Percentiles rank a stretch among this genome's conserved stretches.
phyloP scores from a whole-genome alignment of 768 basidiomycete species.

The Steccherinum ochraceum region DNA sequence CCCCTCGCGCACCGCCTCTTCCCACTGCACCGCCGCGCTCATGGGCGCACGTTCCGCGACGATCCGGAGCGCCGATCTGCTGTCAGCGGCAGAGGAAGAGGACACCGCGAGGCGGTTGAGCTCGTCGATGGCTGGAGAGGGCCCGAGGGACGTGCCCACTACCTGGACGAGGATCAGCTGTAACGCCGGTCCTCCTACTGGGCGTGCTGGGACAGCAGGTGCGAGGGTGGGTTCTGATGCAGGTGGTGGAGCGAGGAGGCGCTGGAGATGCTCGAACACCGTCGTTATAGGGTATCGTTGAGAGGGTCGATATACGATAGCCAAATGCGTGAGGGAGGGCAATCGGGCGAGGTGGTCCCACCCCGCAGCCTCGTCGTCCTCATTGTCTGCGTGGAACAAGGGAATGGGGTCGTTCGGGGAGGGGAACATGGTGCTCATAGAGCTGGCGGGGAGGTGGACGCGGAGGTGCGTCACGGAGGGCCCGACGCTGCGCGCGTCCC shows the following conservation, averaged over 20 bases:
- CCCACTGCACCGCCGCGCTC: slow-evolving; percentile 24
- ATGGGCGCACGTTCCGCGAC: slow-evolving; percentile 22
- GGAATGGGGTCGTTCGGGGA: slow-evolving; percentile 5
- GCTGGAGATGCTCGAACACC: slow-evolving; percentile 12
- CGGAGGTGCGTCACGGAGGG: slow-evolving; percentile 28
- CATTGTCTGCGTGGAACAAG: slow-evolving; percentile 4
- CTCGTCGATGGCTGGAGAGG: slow-evolving; percentile 10
- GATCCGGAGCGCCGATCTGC: too few relatives aligned
- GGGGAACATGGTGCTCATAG: slow-evolving; percentile 3
- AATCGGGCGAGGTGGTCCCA: slow-evolving; percentile 20
- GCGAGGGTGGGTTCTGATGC: neutral
- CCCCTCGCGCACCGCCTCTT: slow-evolving; percentile 18
- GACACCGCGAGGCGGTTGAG: slow-evolving; percentile 16
- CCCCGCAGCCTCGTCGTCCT: slow-evolving; percentile 6
- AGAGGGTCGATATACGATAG: slow-evolving; percentile 20
- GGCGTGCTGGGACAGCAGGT: neutral
- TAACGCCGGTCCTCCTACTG: slow-evolving; percentile 8
- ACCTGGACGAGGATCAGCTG: slow-evolving; percentile 21
- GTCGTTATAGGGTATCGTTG: slow-evolving; percentile 7
- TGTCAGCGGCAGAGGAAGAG: slow-evolving; percentile 10
- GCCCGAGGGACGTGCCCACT: slow-evolving; percentile 12
- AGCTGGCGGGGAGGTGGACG: slow-evolving; percentile 23
- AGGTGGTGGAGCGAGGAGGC: slow-evolving; percentile 8
- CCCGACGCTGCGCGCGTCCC: slow-evolving; percentile 25
- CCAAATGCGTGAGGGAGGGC: slow-evolving; percentile 26